Base-by-base conservation (phyloP, 768 basidiomycete genomes). In the Rhodosporidiobolus odoratus region DNA sequence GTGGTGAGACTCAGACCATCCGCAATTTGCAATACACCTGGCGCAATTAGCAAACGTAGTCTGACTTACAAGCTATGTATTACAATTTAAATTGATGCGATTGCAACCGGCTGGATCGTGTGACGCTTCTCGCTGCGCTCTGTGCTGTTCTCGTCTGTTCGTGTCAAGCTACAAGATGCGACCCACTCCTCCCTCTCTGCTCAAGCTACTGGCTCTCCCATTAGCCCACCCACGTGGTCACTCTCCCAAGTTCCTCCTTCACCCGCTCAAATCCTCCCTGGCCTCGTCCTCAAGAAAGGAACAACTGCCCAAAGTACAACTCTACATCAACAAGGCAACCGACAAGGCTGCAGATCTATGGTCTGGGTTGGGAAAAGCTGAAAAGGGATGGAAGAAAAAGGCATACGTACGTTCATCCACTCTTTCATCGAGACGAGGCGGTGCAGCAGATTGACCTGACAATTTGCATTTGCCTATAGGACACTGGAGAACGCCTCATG, bases 401-500 rank as follows among this genome's bases (percentile, higher is more conserved):
- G 37, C 47, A 3, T 73, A 65, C 62, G 71, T 72, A 25, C n/a
- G 61, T 59, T 13, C 53, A 34, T 47, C 23, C 25, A 5, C 30
- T 53, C n/a, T n/a, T 38, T 8, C 50, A n/a, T 21, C 34, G 6
- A 23, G 12, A 38, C 45, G 50, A 6, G 48, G 52, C 52, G 38
- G 32, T 63, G 62, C 38, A 27, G 56, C n/a, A 3, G 23, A 10
- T 3, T 27, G n/a, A 7, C 15, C 21, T 35, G 54, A 53, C 27
- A 17, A 15, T 6, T 16, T 21, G 27, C 23, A 41, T 72, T 45
- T 72, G 75, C 75, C 65, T 75, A 48, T 79, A 79, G 75, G 65
- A 60, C 41, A 77, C 71, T 25, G 80, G 80, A 7, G 80, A 81
- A 69, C 65, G 76, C 16, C 73, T 80, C 70, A 81, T 81, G 80